Conservation (phyloP, 352 stramenopile genomes). For the Globisporangium lucens region DNA sequence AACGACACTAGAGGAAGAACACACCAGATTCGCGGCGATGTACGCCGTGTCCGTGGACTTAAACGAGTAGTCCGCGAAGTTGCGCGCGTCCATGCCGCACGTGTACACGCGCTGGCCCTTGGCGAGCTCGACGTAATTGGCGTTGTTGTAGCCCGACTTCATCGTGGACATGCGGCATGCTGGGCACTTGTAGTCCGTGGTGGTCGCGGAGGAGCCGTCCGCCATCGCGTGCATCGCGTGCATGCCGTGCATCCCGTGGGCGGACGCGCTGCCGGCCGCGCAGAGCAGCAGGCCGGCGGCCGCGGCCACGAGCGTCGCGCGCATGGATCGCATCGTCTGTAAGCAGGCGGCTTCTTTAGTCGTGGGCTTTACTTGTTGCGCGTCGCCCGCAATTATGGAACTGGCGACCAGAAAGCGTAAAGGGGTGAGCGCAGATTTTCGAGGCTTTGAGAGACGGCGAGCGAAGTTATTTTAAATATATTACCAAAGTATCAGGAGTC, state of each 20-base stretch:
- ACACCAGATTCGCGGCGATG: constrained; percentile 72
- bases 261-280: constrained; percentile 20
- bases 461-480: not conserved
- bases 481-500: not conserved
- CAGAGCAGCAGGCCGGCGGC: constrained; percentile 9
- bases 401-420: constrained; percentile 3
- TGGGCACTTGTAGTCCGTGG: constrained; percentile 62
- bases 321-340: constrained; percentile 9
- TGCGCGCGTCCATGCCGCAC: constrained; percentile 65
- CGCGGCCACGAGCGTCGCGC: constrained; percentile 15
- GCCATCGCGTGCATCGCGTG: constrained; percentile 22
- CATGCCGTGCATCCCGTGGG: constrained; percentile 15
- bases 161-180: constrained; percentile 69
- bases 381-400: not conserved
- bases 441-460: not conserved
- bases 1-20: not conserved
- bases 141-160: constrained; percentile 49
- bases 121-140: constrained; percentile 57
- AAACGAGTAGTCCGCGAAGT: constrained; percentile 44
- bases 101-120: constrained; percentile 72
- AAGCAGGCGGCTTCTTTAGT: not conserved
- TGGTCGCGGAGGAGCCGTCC: constrained; percentile 17
- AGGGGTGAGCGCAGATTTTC: constrained; percentile 1
- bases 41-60: constrained; percentile 69
- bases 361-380: not conserved